Evolutionary conservation across 2,329 filamentous ascomycete genomes (phyloP).

Genomic region (Nakataea oryzae): DNA sequence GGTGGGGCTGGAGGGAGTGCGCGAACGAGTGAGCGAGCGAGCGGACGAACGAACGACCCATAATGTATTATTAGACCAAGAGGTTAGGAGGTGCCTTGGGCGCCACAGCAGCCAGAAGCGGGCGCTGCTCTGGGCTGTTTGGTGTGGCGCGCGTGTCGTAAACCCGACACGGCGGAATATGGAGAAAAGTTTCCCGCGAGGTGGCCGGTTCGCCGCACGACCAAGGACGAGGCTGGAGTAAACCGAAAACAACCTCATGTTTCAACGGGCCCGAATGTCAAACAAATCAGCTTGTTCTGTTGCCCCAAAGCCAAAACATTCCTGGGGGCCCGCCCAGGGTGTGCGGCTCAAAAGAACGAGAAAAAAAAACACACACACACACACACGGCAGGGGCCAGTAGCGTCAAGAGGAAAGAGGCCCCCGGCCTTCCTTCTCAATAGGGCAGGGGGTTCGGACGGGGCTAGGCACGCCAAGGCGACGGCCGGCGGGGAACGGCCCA

Average conservation of each 20-base stretch:
- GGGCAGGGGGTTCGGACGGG: constrained; percentile 3
- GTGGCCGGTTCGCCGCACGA: background rate
- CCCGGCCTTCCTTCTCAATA: constrained; percentile 1
- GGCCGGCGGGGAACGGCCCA: background rate
- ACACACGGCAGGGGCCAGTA: background rate
- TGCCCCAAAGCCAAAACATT: constrained; percentile 14
- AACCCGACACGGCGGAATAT: background rate
- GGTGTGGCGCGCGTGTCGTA: background rate
- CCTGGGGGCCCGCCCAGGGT: background rate
- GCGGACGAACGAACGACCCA: background rate
- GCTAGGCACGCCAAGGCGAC: background rate
- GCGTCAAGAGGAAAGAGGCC: background rate
- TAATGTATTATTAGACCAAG: background rate
- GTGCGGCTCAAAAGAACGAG: background rate
- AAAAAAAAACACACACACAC: no score
- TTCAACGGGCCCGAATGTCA: constrained; percentile 20
- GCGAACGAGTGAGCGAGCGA: no score
- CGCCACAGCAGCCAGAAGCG: background rate
- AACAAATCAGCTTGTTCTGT: constrained; percentile 6
- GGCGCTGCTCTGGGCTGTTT: background rate
- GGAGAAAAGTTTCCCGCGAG: background rate
- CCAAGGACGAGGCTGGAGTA: background rate
- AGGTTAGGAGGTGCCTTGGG: background rate
- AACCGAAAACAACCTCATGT: constrained; percentile 21
- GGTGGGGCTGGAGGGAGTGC: no score